phyloP scores from a whole-genome alignment of 805 yeast species.

The Yueomyces sinensis region DNA sequence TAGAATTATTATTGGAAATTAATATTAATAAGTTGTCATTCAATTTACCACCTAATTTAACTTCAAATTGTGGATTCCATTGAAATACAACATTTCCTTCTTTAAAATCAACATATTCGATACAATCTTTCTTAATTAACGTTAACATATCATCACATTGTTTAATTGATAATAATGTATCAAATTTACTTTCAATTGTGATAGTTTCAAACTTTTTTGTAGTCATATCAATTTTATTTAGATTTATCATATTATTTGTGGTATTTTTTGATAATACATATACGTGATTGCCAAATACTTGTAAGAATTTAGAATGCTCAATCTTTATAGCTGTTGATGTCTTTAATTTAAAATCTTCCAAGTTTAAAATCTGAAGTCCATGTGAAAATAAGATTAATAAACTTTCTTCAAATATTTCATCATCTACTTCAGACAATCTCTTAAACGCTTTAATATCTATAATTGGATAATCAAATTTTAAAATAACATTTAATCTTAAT shows the following conservation, averaged over 20 bases:
- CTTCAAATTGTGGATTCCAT: constrained; percentile 5
- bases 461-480: constrained; percentile 22
- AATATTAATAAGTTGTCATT: constrained; percentile 10
- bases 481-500: constrained; percentile 17
- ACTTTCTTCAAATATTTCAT: constrained; percentile 11
- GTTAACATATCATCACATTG: constrained; percentile 2
- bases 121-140: constrained; percentile 7
- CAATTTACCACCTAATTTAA: constrained; percentile 12
- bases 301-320: constrained; percentile 9
- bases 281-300: constrained; percentile 8
- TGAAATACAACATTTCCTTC: constrained; percentile 5
- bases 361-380: constrained; percentile 18
- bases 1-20: constrained; percentile 11
- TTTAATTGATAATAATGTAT: neutral
- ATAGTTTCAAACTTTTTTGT: constrained; percentile 5
- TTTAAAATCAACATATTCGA: constrained; percentile 11
- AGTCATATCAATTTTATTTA: constrained; percentile 9
- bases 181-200: constrained; percentile 1
- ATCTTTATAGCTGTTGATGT: constrained; percentile 14
- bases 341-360: constrained; percentile 16
- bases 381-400: constrained; percentile 17
- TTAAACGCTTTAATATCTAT: constrained; percentile 18
- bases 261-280: constrained; percentile 10
- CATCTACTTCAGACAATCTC: constrained; percentile 6
- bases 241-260: neutral